Base-by-base conservation (phyloP, 2,329 filamentous ascomycete genomes). In the Camillea tinctor region DNA sequence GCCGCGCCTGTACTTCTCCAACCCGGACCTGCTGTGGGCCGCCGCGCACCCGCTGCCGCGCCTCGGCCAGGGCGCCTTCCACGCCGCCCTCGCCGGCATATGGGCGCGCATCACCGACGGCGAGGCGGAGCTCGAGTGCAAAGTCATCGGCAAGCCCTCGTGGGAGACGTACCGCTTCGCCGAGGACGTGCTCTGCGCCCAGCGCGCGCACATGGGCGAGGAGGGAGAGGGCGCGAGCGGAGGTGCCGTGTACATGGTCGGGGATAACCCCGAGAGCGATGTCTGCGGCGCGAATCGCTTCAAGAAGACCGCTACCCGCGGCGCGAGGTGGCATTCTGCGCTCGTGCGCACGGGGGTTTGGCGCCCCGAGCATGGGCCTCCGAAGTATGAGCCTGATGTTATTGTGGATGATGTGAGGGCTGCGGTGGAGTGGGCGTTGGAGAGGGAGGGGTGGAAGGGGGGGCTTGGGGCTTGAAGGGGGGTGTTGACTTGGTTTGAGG, bases 61-160 rank as follows among this genome's bases (percentile, higher is more conserved):
- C 4, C 84, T 98, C 50, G 95, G 94, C 1, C 95, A 97, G 74
- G 95, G 95, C 19, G 93, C 91, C 0, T 98, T 98, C 76, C 86
- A 91, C 63, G 89, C 89, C 51, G 91, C 93, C 0, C 77, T 98
- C 17, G 85, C 88, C 65, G 93, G 93, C 0, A 83, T 95, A 1
- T 97, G 93, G 92, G 74, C 79, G 5, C 85, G 87, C 20, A 79
- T 91, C 4, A 96, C 92, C 0, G 82, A 82, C 11, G 88, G 86
- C 3, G 79, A 81, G 52, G 76, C 72, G 4, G 72, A 83, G 68
- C 75, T 95, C 55, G 74, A 82, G 56, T 86, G 86, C 64, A 86
- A 82, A 1, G 81, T 91, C 15, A 89, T 97, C 66, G 95, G 95
- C 1, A 98, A 99, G 76, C 95, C 95, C 15, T 85, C 87, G 60